Evolutionary conservation across 2,329 filamentous ascomycete genomes (phyloP).

Genomic region (Lasiodiplodia hormozganensis): DNA sequence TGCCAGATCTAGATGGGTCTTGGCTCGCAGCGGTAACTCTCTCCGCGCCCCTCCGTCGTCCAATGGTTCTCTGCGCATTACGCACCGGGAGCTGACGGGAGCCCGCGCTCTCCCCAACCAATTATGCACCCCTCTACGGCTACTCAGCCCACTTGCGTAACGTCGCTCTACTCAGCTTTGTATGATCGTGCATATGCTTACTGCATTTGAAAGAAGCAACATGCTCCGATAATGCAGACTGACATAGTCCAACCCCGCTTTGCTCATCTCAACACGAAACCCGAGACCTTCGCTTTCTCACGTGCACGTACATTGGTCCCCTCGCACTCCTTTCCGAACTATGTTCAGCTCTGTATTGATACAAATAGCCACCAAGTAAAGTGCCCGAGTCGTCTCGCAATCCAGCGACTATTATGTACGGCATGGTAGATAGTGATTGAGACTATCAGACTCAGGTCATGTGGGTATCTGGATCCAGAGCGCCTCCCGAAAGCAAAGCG

Average conservation of each 20-base stretch:
- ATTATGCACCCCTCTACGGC: too few species aligned
- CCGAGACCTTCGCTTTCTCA: not conserved
- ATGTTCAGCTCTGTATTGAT: not conserved
- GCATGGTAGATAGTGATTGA: not conserved
- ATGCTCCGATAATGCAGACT: not conserved
- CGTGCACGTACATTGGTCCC: too few species aligned
- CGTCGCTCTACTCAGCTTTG: slow-evolving; percentile 2
- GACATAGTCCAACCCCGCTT: not conserved
- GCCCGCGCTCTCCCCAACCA: not conserved
- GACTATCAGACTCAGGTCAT: not conserved
- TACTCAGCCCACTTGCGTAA: slow-evolving; percentile 6
- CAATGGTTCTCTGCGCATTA: slow-evolving; percentile 7
- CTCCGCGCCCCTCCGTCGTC: not conserved
- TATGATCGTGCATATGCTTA: not conserved
- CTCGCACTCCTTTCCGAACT: not conserved
- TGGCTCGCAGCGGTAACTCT: not conserved
- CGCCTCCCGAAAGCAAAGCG: not conserved
- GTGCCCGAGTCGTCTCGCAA: not conserved
- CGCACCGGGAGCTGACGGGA: not conserved
- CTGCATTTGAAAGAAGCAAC: not conserved
- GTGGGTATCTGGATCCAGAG: not conserved
- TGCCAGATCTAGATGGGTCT: slow-evolving; percentile 9
- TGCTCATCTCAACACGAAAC: not conserved
- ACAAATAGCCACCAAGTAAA: not conserved
- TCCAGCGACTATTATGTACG: not conserved